Percentiles rank a stretch among this genome's conserved stretches.
phyloP scores from a whole-genome alignment of 371 early-diverging fungal genomes.

The Mortierella sp. region DNA sequence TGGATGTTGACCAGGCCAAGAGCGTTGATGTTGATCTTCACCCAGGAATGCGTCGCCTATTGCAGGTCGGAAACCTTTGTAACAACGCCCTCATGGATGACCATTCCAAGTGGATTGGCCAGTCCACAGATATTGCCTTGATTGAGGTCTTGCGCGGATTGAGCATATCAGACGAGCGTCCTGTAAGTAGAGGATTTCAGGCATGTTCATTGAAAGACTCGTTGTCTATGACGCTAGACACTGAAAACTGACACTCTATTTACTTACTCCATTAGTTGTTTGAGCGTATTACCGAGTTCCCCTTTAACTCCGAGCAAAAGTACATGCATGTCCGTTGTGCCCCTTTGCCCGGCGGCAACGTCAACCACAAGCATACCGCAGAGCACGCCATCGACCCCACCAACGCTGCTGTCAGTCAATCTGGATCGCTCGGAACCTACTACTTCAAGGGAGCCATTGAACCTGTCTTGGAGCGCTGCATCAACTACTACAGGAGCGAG shows the following conservation, averaged over 20 bases:
- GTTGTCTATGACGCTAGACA: background rate
- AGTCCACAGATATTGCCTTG: constrained; percentile 90
- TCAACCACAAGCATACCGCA: constrained; percentile 39
- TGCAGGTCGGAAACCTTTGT: constrained; percentile 79
- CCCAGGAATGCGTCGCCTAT: constrained; percentile 64
- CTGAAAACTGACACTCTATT: constrained; percentile 5
- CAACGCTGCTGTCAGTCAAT: constrained; percentile 47
- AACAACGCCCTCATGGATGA: constrained; percentile 84
- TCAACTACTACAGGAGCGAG: constrained; percentile 68
- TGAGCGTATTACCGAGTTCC: constrained; percentile 80
- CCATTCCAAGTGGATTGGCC: constrained; percentile 78
- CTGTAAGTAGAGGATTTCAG: constrained; percentile 57
- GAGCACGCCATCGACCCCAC: constrained; percentile 56
- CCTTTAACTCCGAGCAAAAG: constrained; percentile 95
- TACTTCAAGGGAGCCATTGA: constrained; percentile 88
- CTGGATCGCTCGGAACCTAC: constrained; percentile 49
- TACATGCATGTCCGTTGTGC: constrained; percentile 83
- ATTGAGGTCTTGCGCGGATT: constrained; percentile 71
- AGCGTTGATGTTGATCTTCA: constrained; percentile 57
- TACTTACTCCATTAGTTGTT: constrained; percentile 56
- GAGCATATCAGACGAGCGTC: constrained; percentile 72
- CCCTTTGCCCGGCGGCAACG: constrained; percentile 26
- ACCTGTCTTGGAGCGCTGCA: constrained; percentile 76
- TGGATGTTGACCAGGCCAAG: constrained; percentile 72
- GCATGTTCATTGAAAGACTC: no score